Evolutionary conservation across 306 rosid genomes (phyloP).

Genomic region (Cajanus cajan): DNA sequence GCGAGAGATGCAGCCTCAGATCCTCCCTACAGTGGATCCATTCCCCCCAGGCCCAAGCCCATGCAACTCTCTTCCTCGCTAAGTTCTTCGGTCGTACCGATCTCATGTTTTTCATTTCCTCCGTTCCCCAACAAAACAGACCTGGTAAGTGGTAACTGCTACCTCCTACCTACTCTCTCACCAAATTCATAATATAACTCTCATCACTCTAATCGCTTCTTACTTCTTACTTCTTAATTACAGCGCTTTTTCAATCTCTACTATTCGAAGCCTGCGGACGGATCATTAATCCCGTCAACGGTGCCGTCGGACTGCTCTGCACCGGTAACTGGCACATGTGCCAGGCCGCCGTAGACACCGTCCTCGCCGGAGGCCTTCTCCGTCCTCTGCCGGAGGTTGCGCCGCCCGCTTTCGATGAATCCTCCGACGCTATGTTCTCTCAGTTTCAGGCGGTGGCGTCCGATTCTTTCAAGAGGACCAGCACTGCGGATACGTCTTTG

Average conservation of each 20-base stretch:
- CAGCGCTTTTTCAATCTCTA: constrained; percentile 73
- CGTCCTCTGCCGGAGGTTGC: constrained; percentile 33
- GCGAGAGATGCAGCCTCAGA: constrained; percentile 54
- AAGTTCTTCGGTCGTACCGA: constrained; percentile 78
- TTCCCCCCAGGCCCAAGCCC: constrained; percentile 56
- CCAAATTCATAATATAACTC: too few species aligned
- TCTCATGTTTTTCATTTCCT: constrained; percentile 62
- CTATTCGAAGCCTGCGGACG: constrained; percentile 78
- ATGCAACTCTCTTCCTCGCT: constrained; percentile 73
- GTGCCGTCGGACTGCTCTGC: constrained; percentile 61
- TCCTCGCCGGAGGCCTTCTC: constrained; percentile 51
- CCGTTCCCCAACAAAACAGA: constrained; percentile 51
- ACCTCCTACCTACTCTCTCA: too few species aligned
- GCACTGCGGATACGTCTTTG: too few species aligned
- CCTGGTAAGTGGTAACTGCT: too few species aligned
- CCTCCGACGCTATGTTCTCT: too few species aligned
- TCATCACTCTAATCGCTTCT: too few species aligned
- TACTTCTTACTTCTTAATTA: neutral
- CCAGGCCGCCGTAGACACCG: constrained; percentile 57
- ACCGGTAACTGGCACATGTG: constrained; percentile 74
- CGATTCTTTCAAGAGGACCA: too few species aligned
- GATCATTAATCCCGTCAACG: constrained; percentile 71
- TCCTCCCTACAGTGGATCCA: constrained; percentile 62
- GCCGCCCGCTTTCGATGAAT: neutral
- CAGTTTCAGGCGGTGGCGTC: too few species aligned